These are phyloP conservation scores for Colletotrichum chrysophilum DNA, from an alignment of 2,329 filamentous ascomycete species.

Conservation along the genomic window DNA sequence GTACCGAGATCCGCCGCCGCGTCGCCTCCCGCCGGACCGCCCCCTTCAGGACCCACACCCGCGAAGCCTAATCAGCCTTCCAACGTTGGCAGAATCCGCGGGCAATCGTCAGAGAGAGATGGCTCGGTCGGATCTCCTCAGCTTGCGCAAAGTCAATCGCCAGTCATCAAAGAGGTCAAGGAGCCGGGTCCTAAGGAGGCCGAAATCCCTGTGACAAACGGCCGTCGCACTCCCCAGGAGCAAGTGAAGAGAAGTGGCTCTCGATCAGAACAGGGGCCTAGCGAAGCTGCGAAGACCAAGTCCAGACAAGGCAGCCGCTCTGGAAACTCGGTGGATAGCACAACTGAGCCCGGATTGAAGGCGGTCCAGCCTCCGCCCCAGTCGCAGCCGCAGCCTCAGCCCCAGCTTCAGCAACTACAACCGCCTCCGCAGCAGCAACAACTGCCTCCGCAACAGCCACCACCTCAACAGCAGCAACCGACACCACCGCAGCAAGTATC, in stretches of 20 bases:
- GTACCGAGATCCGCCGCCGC: constrained; percentile 43
- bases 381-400: background rate
- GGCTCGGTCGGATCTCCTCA: constrained; percentile 41
- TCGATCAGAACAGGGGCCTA: constrained; percentile 37
- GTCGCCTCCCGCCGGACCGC: constrained; percentile 46
- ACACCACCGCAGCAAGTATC: constrained; percentile 36
- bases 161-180: constrained; percentile 43
- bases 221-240: constrained; percentile 69
- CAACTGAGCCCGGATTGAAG: constrained; percentile 60
- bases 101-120: constrained; percentile 53
- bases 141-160: constrained; percentile 40
- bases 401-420: background rate
- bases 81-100: constrained; percentile 49
- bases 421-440: background rate
- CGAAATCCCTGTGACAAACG: constrained; percentile 61
- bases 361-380: constrained; percentile 28
- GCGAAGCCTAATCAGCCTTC: constrained; percentile 50
- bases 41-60: constrained; percentile 59
- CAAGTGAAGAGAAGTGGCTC: constrained; percentile 45
- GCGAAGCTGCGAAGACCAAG: constrained; percentile 37
- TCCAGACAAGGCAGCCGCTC: constrained; percentile 52
- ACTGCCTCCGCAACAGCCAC: background rate
- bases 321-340: constrained; percentile 73
- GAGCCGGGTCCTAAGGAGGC: constrained; percentile 36
- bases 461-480: constrained; percentile 47